phyloP scores from a whole-genome alignment of 192 early-diverging fungal species.

The Entrophospora sp. region DNA sequence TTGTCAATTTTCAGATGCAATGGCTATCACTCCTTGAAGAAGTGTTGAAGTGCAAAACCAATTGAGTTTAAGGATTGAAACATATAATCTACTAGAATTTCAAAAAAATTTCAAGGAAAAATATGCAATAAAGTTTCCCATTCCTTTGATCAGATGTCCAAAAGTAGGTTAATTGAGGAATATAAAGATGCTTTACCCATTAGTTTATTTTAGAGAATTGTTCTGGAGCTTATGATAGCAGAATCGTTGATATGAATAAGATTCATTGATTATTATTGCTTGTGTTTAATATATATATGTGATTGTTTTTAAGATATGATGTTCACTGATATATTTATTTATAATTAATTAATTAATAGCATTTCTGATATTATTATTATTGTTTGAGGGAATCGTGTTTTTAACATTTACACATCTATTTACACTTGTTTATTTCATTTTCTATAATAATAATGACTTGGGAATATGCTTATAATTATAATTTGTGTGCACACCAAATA shows the following conservation, averaged over 20 bases:
- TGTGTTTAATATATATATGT: too few species aligned
- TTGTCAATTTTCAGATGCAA: too few species aligned
- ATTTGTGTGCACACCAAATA: too few species aligned
- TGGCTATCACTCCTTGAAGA: constrained; percentile 90
- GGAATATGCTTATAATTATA: too few species aligned
- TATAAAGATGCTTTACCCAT: constrained; percentile 73
- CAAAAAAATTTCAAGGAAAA: constrained; percentile 44
- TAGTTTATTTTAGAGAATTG: constrained; percentile 58
- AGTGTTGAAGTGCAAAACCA: constrained; percentile 76
- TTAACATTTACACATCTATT: too few species aligned
- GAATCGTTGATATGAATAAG: constrained; percentile 67
- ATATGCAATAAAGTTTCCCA: constrained; percentile 56
- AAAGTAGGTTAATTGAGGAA: constrained; percentile 76
- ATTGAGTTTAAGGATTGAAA: constrained; percentile 76
- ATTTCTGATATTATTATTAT: too few species aligned
- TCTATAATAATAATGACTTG: too few species aligned
- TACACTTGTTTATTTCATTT: too few species aligned
- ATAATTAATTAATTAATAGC: too few species aligned
- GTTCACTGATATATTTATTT: too few species aligned
- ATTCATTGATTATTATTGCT: constrained; percentile 21
- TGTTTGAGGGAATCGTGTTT: too few species aligned
- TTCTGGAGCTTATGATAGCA: constrained; percentile 60
- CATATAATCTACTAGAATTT: constrained; percentile 59
- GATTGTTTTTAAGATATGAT: too few species aligned
- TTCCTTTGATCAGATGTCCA: constrained; percentile 44